Evolutionary conservation across 768 basidiomycete genomes (phyloP), one percentile per base, ranked within the genome.

Genomic region (Leccinum fibrillosum): DNA sequence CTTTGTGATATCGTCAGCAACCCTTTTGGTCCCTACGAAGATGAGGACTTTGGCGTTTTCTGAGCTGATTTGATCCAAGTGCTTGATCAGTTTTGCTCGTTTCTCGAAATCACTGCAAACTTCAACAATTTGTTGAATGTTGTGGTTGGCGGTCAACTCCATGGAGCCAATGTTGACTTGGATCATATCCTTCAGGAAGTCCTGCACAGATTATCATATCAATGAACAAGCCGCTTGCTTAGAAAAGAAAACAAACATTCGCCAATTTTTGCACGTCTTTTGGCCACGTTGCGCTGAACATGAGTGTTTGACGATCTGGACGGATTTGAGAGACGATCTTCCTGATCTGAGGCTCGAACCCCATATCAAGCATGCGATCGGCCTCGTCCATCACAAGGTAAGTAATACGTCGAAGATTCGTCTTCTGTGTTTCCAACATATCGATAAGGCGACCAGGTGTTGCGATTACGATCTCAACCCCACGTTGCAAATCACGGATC

Each of bases 341-440:
- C 71, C 95, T 84, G 71, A 99, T 98, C 74, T 99, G 97, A 54
- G 97, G 97, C 77, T 99, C 97, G 78, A 99, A 99, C 81, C 97
- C 97, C 97, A 99, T 99, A 80, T 99, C 97, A 62, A 99, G 83
- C 97, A 99, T 99, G 69, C 97, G 92, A 79, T 99, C 97, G 48
- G 97, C 97, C 75, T 99, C 97, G 69, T 99, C 97, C 87, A 99
- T 92, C 70, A 99, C 97, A 42, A 99, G 83, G 75, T 98, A 99
- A 21, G 97, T 99, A 56, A 99, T 82, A 44, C 97, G 88, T 57
- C 91, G 91, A 54, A 99, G 83, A 75, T 98, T 98, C 21, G 95
- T 98, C 78, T 97, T 97, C 70, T 90, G 88, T 1, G 84, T 85
- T 78, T 99, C 97, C 26, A 99, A 84, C 97, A 99, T 98, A 72